Evolutionary conservation across 768 basidiomycete species (phyloP), one percentile per base, ranked within the genome.

Genomic region (Boletus sp.): DNA sequence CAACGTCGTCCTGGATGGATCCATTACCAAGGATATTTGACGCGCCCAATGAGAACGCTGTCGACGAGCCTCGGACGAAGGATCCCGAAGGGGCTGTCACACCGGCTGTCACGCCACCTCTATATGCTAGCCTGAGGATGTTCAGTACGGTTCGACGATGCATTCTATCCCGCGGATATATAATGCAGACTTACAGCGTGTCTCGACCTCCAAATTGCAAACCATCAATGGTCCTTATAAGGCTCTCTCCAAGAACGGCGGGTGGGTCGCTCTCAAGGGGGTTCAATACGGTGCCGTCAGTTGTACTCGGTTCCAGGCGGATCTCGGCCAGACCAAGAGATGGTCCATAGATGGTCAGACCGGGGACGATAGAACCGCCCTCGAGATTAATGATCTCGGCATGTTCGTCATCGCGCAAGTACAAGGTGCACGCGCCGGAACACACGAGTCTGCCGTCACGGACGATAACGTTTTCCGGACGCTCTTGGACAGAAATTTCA

Each of bases 281-380:
- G 58, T 88, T 87, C 50, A 76, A 77, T 10, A 83, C 76, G 1
- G 63, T 55, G 3, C 92, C 92, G 67, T 94, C 90, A 40, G 76
- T 80, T 0, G 91, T 93, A 2, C 84, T 84, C 11, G 78, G 71
- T 69, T 94, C 93, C 47, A 77, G 70, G 32, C 76, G 67, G 29
- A 94, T 92, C 62, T 89, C 84, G 54, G 82, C 77, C 52, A 92
- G 67, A 1, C 92, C 92, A 8, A 95, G 70, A 11, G 81, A 77
- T 28, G 87, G 80, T 1, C 92, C 92, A 59, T 83, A 91, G 2
- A 86, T 82, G 14, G 87, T 80, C 47, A 93, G 71, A 1, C 85
- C 88, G 2, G 92, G 88, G 77, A 77, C 73, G 48, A 88, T 81
- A 0, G 80, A 78, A 4, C 93, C 93, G 1, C 87, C 89, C 56